A percentile compares a stretch with the other conserved stretches of the same genome.
These are phyloP conservation scores for Clavispora santaluciae DNA, from an alignment of 805 yeast genomes.

Conservation along the genomic window DNA sequence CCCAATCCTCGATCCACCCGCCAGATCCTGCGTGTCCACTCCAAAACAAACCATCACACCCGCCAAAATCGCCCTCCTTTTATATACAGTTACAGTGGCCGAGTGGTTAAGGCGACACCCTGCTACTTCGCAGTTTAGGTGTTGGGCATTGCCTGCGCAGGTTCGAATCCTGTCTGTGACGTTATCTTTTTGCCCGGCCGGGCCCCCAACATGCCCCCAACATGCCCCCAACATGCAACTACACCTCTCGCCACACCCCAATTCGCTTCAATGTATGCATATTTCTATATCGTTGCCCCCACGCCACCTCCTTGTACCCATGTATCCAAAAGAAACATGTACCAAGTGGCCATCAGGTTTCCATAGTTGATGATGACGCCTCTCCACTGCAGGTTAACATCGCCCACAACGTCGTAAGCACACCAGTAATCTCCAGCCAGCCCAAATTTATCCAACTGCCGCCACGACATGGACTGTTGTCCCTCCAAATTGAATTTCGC, in stretches of 20 bases:
- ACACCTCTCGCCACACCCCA: no score
- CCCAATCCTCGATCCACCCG: no score
- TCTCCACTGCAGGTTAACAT: conserved; percentile 13
- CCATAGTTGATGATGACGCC: conserved; percentile 18
- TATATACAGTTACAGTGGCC: conserved; percentile 61
- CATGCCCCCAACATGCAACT: no score
- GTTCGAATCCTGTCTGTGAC: conserved; percentile 99
- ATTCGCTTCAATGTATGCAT: no score
- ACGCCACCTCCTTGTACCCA: no score
- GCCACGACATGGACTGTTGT: conserved; percentile 29
- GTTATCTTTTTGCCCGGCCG: conserved; percentile 61
- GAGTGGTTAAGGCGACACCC: conserved; percentile 95
- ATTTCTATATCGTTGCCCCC: no score
- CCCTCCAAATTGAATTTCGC: conserved; percentile 14
- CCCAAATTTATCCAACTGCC: conserved; percentile 12
- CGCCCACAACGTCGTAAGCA: conserved; percentile 29
- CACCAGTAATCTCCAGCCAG: conserved; percentile 27
- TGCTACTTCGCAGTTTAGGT: conserved; percentile 51
- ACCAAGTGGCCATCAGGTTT: conserved; percentile 9
- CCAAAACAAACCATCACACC: no score
- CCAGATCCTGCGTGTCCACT: no score
- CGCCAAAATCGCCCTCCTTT: no score
- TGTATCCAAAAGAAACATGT: conserved; percentile 18
- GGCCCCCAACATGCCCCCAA: no score
- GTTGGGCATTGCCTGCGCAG: conserved; percentile 68